phyloP scores from a whole-genome alignment of 345 rosid species.

The Eucalyptus curtisii region DNA sequence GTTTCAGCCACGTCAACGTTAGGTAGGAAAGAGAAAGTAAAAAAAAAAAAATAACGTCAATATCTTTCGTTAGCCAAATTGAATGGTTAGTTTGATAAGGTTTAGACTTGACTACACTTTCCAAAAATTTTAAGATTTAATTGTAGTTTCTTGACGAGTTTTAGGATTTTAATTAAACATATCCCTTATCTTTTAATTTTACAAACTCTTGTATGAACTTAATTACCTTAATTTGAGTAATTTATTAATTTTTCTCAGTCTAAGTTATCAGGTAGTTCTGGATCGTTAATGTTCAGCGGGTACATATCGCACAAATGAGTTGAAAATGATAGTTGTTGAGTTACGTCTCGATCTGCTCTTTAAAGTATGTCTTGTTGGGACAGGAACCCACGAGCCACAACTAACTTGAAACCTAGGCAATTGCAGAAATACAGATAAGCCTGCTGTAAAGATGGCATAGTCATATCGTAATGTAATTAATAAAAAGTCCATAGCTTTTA shows the following conservation, averaged over 20 bases:
- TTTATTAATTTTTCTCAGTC: background rate
- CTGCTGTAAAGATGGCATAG: background rate
- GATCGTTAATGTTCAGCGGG: background rate
- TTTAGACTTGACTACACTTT: too few species aligned
- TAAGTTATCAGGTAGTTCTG: background rate
- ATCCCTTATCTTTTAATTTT: background rate
- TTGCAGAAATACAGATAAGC: background rate
- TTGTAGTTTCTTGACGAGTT: accelerated
- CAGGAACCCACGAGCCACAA: background rate
- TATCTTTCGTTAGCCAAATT: too few species aligned
- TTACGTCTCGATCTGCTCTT: background rate
- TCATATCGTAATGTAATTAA: background rate
- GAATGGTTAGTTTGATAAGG: too few species aligned
- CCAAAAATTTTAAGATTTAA: too few species aligned
- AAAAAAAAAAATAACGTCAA: too few species aligned
- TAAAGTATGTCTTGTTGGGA: background rate
- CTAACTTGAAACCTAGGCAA: background rate
- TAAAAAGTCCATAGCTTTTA: background rate
- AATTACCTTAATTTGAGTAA: background rate
- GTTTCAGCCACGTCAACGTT: too few species aligned
- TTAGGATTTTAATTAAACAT: too few species aligned
- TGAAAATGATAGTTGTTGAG: background rate
- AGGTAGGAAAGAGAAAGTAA: too few species aligned
- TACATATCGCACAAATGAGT: background rate
- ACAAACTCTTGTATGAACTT: background rate